Evolutionary conservation across 805 yeast species (phyloP).

Genomic region (Saturnispora kantuleensis): DNA sequence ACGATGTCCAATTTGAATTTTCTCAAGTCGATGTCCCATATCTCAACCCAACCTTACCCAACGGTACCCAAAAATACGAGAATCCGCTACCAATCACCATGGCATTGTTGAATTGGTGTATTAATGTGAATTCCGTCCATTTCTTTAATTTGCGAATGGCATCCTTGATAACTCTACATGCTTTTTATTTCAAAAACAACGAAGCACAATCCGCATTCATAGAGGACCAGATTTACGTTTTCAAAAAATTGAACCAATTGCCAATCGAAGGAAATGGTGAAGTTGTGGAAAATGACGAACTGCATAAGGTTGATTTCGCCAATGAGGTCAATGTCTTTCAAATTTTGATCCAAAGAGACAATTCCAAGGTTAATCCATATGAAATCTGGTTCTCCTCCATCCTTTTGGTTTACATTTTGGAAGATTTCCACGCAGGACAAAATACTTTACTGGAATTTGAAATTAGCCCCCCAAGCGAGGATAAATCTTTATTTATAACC

Average conservation of each 20-base stretch:
- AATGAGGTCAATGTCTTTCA: constrained; percentile 53
- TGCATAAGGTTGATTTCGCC: background rate
- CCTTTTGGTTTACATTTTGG: constrained; percentile 52
- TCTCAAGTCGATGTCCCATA: constrained; percentile 86
- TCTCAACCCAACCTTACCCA: constrained; percentile 51
- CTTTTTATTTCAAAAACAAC: constrained; percentile 56
- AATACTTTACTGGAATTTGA: constrained; percentile 38
- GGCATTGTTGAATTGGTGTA: constrained; percentile 76
- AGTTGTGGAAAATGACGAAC: background rate
- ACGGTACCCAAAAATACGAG: constrained; percentile 24
- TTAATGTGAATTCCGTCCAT: constrained; percentile 73
- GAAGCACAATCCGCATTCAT: constrained; percentile 56
- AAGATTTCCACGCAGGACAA: constrained; percentile 41
- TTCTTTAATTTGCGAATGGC: constrained; percentile 74
- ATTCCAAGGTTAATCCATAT: constrained; percentile 71
- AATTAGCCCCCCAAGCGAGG: constrained; percentile 48
- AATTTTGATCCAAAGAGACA: constrained; percentile 68
- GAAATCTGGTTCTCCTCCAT: constrained; percentile 75
- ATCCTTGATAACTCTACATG: constrained; percentile 52
- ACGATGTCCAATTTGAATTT: constrained; percentile 58
- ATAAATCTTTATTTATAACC: constrained; percentile 50
- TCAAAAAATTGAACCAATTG: constrained; percentile 23
- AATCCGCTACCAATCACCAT: constrained; percentile 54
- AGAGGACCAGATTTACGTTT: constrained; percentile 49
- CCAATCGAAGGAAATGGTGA: background rate